phyloP scores from a whole-genome alignment of 306 rosid species.

The Cercis canadensis region DNA sequence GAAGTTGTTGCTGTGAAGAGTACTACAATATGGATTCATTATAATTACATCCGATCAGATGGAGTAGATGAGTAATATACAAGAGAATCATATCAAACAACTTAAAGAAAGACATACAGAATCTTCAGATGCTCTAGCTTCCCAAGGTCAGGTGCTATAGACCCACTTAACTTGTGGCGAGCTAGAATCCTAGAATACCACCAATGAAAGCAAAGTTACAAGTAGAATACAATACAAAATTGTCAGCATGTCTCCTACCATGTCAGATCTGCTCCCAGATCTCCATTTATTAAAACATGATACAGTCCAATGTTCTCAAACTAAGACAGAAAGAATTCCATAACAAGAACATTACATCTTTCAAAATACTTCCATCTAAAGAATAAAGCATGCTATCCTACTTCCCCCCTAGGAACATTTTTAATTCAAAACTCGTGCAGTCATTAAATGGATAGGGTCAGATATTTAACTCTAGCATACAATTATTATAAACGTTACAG shows the following conservation, averaged over 20 bases:
- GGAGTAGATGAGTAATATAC: conserved; percentile 3
- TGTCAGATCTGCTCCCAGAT: not conserved
- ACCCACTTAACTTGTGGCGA: conserved; percentile 79
- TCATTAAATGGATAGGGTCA: not conserved
- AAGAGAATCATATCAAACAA: conserved; percentile 23
- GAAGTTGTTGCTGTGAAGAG: conserved; percentile 81
- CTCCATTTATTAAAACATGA: not conserved
- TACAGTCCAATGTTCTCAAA: conserved; percentile 12
- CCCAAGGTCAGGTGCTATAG: conserved; percentile 82
- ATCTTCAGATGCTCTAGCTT: conserved; percentile 77
- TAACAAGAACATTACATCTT: conserved; percentile 6
- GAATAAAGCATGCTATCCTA: conserved; percentile 19
- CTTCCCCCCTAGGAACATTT: conserved; percentile 4
- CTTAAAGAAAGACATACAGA: conserved; percentile 66
- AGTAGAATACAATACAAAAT: conserved; percentile 30
- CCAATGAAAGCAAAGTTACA: conserved; percentile 46
- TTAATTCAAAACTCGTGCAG: conserved; percentile 15
- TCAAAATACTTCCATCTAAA: conserved; percentile 26
- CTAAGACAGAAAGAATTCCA: not conserved
- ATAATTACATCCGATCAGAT: conserved; percentile 34
- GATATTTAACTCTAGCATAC: not conserved
- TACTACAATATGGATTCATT: conserved; percentile 56
- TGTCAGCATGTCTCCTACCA: conserved; percentile 23
- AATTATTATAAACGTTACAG: too few species aligned
- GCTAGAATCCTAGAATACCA: conserved; percentile 71